Evolutionary conservation across 352 stramenopile species (phyloP).

Genomic region (Blastocystis sp.): DNA sequence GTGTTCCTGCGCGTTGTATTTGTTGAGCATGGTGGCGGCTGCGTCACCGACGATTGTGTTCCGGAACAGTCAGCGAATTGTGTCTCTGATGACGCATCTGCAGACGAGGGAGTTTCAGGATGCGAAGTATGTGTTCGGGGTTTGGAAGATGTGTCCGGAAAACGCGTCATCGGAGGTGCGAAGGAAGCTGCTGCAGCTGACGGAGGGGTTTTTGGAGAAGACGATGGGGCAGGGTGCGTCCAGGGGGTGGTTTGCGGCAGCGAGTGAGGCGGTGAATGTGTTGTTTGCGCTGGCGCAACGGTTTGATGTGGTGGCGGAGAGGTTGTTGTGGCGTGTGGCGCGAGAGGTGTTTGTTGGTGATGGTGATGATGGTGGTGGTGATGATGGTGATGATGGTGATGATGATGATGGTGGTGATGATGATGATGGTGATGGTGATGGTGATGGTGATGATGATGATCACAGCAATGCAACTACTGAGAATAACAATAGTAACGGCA

Average conservation of each 20-base stretch:
- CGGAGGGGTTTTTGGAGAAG: no score
- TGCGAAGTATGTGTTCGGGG: background rate
- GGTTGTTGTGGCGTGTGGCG: background rate
- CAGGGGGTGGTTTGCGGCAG: background rate
- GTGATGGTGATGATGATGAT: background rate
- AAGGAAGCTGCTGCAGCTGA: background rate
- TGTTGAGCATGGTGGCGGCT: background rate
- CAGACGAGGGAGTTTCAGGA: background rate
- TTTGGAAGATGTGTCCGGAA: background rate
- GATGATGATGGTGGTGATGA: background rate
- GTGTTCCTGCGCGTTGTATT: background rate
- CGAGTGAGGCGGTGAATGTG: background rate
- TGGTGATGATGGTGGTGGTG: background rate
- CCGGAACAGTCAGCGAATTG: background rate
- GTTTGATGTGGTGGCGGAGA: constrained; percentile 4
- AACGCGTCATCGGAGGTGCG: background rate
- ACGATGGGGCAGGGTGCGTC: background rate
- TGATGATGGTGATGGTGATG: background rate
- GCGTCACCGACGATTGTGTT: background rate
- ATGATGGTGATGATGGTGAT: background rate
- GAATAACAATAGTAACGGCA: no score
- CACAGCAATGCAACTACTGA: no score
- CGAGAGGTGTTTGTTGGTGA: background rate
- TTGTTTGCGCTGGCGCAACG: constrained; percentile 31
- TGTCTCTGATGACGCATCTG: background rate